Evolutionary conservation across 2,329 filamentous ascomycete species (phyloP), one percentile per base, ranked within the genome.

Genomic region (Pseudogymnoascus sp.): DNA sequence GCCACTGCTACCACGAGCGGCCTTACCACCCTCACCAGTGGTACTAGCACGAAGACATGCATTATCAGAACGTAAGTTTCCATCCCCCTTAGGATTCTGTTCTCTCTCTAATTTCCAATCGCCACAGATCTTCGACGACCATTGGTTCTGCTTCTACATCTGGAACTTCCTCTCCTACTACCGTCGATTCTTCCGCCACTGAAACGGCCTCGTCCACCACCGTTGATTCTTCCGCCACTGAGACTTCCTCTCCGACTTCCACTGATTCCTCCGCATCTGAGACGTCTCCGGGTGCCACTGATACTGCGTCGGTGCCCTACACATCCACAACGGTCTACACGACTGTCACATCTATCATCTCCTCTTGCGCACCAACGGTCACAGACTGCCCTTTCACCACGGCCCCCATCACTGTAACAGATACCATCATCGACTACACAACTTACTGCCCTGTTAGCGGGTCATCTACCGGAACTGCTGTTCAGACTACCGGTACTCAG

Each of bases 401-500:
- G 50, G 50, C 18, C n/a, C 28, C 18, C 33, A 57, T 18, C 50
- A 57, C 50, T 22, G 35, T 35, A 33, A 35, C 39, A 43, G 43
- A 60, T 41, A 57, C 43, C 30, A 66, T 68, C 47, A 65, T 64
- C 36, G 62, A 66, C 59, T 66, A 66, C 61, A 69, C 67, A 36
- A 69, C 67, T 59, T 70, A 62, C 62, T 61, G 62, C 60, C 68
- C 68, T 15, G 50, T 35, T 20, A 59, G 18, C 39, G 39, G 12
- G 5, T 22, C 18, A 6, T 22, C 18, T 43, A 43, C 66, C 50
- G 66, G 66, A 59, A 63, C 58, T 35, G 62, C 68, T 60, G 60
- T 61, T 59, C 64, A 68, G 61, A 64, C 60, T 60, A 64, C 65
- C 41, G 64, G 65, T 62, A 70, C 67, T 58, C 69, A 67, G 61